These are phyloP conservation scores for Aspergillus fischeri DNA, from an alignment of 2,329 filamentous ascomycete species.

Conservation along the genomic window DNA sequence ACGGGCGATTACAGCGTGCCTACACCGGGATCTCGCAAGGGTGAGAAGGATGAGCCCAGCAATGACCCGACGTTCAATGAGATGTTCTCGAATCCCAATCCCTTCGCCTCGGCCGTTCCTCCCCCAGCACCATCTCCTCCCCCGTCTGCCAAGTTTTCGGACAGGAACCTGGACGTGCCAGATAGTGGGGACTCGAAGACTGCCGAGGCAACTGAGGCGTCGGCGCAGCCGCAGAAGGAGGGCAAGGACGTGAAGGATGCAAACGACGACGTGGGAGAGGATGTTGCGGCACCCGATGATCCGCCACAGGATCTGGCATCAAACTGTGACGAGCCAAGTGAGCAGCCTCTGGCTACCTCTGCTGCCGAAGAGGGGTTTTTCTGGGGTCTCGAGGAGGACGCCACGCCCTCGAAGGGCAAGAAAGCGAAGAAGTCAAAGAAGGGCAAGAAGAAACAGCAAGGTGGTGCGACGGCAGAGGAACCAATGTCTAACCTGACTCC, in stretches of 20 bases:
- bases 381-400: not conserved
- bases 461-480: constrained; percentile 21
- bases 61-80: constrained; percentile 14
- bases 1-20: constrained; percentile 45
- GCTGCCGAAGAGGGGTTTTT: constrained; percentile 2
- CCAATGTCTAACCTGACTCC: constrained; percentile 30
- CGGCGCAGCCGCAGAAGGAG: not conserved
- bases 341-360: constrained; percentile 1
- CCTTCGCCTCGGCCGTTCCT: constrained; percentile 23
- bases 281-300: constrained; percentile 2
- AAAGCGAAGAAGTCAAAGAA: constrained; percentile 28
- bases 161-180: not conserved
- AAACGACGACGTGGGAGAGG: not conserved
- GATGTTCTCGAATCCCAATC: constrained; percentile 19
- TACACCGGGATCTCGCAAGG: constrained; percentile 18
- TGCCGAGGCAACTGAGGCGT: constrained; percentile 1
- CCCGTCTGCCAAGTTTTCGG: constrained; percentile 1
- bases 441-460: constrained; percentile 25
- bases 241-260: not conserved
- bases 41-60: constrained; percentile 12
- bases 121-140: constrained; percentile 31
- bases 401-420: constrained; percentile 14
- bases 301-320: constrained; percentile 2
- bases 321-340: not conserved
- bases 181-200: constrained; percentile 6